Evolutionary conservation across 2,329 filamentous ascomycete genomes (phyloP).

Genomic region (Zelopaecilomyces penicillatus): DNA sequence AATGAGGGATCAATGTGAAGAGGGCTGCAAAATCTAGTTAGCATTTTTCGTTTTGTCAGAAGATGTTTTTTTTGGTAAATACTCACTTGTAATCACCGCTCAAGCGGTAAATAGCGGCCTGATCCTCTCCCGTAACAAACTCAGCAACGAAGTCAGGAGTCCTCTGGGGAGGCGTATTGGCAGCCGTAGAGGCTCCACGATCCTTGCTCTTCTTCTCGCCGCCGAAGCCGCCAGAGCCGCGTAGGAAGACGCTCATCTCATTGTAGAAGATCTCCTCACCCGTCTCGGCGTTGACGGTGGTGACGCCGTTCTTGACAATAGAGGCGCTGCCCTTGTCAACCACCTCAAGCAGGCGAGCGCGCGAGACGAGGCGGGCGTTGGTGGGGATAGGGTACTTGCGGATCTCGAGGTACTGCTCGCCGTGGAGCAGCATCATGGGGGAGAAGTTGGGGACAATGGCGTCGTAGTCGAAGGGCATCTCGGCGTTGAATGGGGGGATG

Average conservation of each 20-base stretch:
- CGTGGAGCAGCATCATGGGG: conserved; percentile 97
- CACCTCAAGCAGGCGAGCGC: conserved; percentile 80
- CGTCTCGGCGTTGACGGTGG: conserved; percentile 74
- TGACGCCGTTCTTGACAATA: conserved; percentile 69
- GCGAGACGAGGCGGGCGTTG: conserved; percentile 64
- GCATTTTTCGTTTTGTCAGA: neutral
- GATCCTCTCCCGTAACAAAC: conserved; percentile 78
- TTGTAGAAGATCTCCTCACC: conserved; percentile 96
- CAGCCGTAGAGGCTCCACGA: conserved; percentile 69
- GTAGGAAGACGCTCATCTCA: conserved; percentile 86
- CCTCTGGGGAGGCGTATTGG: conserved; percentile 70
- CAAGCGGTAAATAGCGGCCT: conserved; percentile 87
- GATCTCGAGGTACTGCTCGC: conserved; percentile 96
- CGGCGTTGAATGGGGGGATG: conserved; percentile 83
- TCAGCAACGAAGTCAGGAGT: conserved; percentile 75
- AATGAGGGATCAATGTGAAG: conserved; percentile 93
- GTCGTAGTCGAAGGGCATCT: conserved; percentile 69
- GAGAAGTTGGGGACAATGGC: conserved; percentile 92
- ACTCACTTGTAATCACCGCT: conserved; percentile 81
- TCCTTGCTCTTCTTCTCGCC: conserved; percentile 70
- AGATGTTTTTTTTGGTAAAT: neutral
- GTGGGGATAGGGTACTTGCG: conserved; percentile 88
- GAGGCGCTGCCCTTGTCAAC: conserved; percentile 92
- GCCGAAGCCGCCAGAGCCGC: conserved; percentile 83
- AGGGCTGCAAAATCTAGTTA: conserved; percentile 39